A percentile compares a stretch with the other conserved stretches of the same genome.
phyloP scores from a whole-genome alignment of 495 filamentous ascomycete species.

The Aspergillus cristatus region DNA sequence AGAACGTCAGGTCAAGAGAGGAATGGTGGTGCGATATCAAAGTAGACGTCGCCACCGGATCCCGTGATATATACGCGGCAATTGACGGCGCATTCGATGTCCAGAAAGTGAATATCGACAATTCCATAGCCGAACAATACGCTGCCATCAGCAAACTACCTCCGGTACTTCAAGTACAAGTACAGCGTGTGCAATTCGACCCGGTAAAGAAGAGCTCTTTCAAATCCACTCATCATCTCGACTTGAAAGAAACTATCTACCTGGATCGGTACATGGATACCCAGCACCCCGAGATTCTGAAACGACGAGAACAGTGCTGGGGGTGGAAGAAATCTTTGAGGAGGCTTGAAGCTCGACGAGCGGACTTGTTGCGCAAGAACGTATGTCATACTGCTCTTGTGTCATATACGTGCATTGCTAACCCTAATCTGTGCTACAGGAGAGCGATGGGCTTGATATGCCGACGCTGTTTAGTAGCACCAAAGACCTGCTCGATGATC shows the following conservation, averaged over 20 bases:
- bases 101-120: conserved; percentile 59
- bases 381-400: conserved; percentile 20
- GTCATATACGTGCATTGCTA: conserved; percentile 5
- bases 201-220: conserved; percentile 46
- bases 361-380: conserved; percentile 35
- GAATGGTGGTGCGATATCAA: conserved; percentile 55
- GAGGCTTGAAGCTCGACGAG: conserved; percentile 40
- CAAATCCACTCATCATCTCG: conserved; percentile 72
- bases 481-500: conserved; percentile 23
- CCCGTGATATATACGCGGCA: conserved; percentile 68
- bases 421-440: conserved; percentile 14
- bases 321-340: conserved; percentile 57
- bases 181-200: conserved; percentile 70
- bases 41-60: conserved; percentile 51
- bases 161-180: conserved; percentile 79
- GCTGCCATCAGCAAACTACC: conserved; percentile 68
- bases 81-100: conserved; percentile 78
- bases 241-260: conserved; percentile 67
- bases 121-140: conserved; percentile 55
- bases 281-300: conserved; percentile 45
- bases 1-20: conserved; percentile 38
- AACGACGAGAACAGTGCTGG: conserved; percentile 62
- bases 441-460: conserved; percentile 25
- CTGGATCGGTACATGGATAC: conserved; percentile 84
- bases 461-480: conserved; percentile 21